Percentiles rank a stretch among this genome's conserved stretches.
Evolutionary conservation across 306 rosid genomes (phyloP).

Genomic region (Pterocarpus santalinus): DNA sequence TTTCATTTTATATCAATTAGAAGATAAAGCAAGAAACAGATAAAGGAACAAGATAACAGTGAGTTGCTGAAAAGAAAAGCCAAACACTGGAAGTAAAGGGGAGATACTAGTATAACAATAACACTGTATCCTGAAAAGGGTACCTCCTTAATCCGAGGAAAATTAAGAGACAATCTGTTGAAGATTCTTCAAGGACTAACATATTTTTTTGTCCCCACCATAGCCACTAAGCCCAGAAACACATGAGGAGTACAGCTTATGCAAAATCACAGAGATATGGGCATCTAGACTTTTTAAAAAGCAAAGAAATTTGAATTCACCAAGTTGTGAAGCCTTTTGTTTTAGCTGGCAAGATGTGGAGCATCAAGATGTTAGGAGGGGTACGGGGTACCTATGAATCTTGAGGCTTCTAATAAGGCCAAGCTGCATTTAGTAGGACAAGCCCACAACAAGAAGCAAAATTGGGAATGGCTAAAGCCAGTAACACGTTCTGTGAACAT

Average conservation of each 20-base stretch:
- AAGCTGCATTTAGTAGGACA: neutral
- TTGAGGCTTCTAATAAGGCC: neutral
- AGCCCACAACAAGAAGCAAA: neutral
- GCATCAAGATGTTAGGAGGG: neutral
- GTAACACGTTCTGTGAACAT: neutral
- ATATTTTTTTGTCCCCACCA: conserved; percentile 56
- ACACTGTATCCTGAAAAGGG: conserved; percentile 33
- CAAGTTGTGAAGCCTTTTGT: neutral
- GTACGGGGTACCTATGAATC: neutral
- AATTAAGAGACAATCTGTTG: conserved; percentile 45
- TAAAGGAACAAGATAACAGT: neutral
- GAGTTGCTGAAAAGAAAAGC: conserved; percentile 39
- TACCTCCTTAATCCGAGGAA: conserved; percentile 49
- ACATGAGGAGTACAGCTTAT: conserved; percentile 54
- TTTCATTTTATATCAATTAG: conserved; percentile 11
- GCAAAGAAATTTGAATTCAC: conserved; percentile 44
- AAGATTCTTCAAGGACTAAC: conserved; percentile 46
- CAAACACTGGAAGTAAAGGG: neutral
- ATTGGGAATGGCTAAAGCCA: neutral
- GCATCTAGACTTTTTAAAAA: conserved; percentile 43
- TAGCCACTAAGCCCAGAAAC: conserved; percentile 43
- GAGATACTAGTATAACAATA: neutral
- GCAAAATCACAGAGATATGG: conserved; percentile 27
- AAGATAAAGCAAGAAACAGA: conserved; percentile 23
- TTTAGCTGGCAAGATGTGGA: neutral